Base-by-base conservation (phyloP, 805 yeast species). In the Wilhelminamyces savonicus region DNA sequence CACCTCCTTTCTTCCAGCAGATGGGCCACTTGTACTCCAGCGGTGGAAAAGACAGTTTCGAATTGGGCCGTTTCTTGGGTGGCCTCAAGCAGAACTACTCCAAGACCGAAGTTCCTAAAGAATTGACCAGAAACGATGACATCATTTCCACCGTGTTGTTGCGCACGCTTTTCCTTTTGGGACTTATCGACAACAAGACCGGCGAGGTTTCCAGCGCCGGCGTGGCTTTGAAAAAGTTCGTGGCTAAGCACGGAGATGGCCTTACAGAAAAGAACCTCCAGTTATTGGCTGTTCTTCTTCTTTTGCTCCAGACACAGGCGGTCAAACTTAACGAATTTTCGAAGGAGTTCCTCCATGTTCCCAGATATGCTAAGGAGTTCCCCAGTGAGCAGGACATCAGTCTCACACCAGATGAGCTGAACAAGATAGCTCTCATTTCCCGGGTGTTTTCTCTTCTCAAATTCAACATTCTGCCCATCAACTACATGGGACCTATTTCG, bases 401-500 rank as follows among this genome's bases (percentile, higher is more conserved):
- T 13, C 55, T 74, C 22, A 56, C 66, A 13, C 46, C 68, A 3
- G 61, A 67, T 4, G 78, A 78, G 18, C 14, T 29, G 13, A 47
- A 41, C 24, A 40, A 41, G 19, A 42, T 64, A 2, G 44, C 58
- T 4, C 41, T 64, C 21, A 46, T 63, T n/a, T 54, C 68, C 3
- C 44, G 66, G 32, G 40, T 65, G 5, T 54, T 64, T 25, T 52
- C 69, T 2, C 39, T 62, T 23, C 58, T 50, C 29, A 57, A 47
- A 36, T 46, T 62, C 25, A 49, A 59, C 23, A 54, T 62, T 18
- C 41, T 61, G 26, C 45, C 74, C 74, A 16, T 62, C 62, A 23
- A 73, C 70, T 55, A 52, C 30, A 69, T 71, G 26, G 88, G 88
- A 2, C 87, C 86, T 10, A 63, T 85, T 20, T 82, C 85, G 12